Evolutionary conservation across 805 yeast genomes (phyloP).

Genomic region (Starmerella scarabaei): DNA sequence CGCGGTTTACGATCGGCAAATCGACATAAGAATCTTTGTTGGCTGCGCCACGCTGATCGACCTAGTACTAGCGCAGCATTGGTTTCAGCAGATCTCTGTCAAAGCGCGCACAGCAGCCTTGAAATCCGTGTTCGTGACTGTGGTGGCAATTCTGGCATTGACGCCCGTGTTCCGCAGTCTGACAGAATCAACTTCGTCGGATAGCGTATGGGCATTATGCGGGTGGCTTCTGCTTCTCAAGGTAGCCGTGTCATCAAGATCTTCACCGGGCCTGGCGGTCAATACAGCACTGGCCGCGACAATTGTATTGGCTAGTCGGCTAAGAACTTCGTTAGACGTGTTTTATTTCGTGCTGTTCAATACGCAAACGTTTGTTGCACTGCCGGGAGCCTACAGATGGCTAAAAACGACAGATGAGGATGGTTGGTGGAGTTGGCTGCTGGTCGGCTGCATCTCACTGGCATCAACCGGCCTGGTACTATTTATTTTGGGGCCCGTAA

Average conservation of each 20-base stretch:
- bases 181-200: slow-evolving; percentile 79
- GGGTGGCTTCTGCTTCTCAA: slow-evolving; percentile 65
- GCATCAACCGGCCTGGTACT: slow-evolving; percentile 16
- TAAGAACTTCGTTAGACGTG: slow-evolving; percentile 58
- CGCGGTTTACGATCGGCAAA: slow-evolving; percentile 31
- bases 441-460: slow-evolving; percentile 19
- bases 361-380: slow-evolving; percentile 54
- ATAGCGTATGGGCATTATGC: slow-evolving; percentile 88
- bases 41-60: slow-evolving; percentile 9
- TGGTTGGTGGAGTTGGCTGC: slow-evolving; percentile 21
- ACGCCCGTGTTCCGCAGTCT: slow-evolving; percentile 85
- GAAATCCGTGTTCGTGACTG: slow-evolving; percentile 57
- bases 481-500: slow-evolving; percentile 27
- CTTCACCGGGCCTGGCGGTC: slow-evolving; percentile 53
- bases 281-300: slow-evolving; percentile 77
- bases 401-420: slow-evolving; percentile 32
- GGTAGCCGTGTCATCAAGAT: slow-evolving; percentile 57
- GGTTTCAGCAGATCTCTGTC: slow-evolving; percentile 17
- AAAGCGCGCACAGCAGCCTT: slow-evolving; percentile 26
- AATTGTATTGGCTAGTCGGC: slow-evolving; percentile 79
- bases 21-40: slow-evolving; percentile 26
- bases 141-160: slow-evolving; percentile 57
- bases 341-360: slow-evolving; percentile 71
- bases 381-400: slow-evolving; percentile 58
- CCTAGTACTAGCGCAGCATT: slow-evolving; percentile 20